Base-by-base conservation (phyloP, 371 early-diverging fungal species). In the Mucor indicus region DNA sequence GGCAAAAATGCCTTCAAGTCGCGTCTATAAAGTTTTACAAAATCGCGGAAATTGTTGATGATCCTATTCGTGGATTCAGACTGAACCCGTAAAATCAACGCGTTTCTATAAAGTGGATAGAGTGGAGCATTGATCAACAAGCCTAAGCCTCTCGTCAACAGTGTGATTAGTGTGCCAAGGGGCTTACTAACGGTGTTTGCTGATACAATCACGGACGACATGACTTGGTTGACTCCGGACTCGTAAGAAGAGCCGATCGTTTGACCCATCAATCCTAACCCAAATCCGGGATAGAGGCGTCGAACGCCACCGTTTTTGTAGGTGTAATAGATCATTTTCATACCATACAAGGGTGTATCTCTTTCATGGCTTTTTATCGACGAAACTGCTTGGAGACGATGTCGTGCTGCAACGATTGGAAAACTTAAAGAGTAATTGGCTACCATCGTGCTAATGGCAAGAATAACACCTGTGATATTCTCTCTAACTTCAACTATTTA, bases 341-440 rank as follows among this genome's bases (percentile, higher is more conserved):
- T 55, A 9, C 72, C 72, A 17, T 65, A 61, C 11, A 64, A 10
- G 0, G 81, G 81, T 12, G 77, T 53, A 47, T 77, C 67, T 64
- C 58, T 43, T 48, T 43, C 27, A 39, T 54, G 49, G 15, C 50
- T 44, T 24, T 60, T 17, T 20, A 42, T 35, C 1, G 35, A 20
- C 1, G 72, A 53, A 27, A 69, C 39, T 4, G 69, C 68, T 35
- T 73, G 70, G 8, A 59, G 54, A 12, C 79, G 62, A 51, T 82
- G 79, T 8, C 83, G 59, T 4, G 75, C 72, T 7, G 75, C 83
- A 20, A 82, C 79, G 38, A 80, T 71, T 0, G 83, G 83, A 38
- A 78, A 82, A 38, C 80, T 75, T 2, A 80, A 49, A 2, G 72
- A 66, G 30, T 82, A 80, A 49, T 82, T 82, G 49, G 76, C 67